Evolutionary conservation across 2,329 filamentous ascomycete species (phyloP).

Genomic region (Pseudogymnoascus sp.): DNA sequence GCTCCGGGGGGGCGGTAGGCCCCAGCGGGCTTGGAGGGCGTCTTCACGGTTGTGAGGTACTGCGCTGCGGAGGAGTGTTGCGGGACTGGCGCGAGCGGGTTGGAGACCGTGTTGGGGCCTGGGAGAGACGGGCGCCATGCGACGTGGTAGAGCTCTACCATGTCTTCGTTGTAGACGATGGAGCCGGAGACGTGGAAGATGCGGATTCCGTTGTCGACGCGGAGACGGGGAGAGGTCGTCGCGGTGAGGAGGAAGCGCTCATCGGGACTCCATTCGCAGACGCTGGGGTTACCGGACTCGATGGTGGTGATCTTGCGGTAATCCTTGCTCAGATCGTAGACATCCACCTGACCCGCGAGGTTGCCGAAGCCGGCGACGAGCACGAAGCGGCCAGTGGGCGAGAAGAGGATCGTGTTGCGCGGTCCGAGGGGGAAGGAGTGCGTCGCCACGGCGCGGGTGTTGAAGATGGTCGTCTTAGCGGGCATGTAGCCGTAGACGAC

Average conservation of each 20-base stretch:
- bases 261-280: slow-evolving; percentile 96
- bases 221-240: slow-evolving; percentile 90
- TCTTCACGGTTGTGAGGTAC: slow-evolving; percentile 82
- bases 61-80: slow-evolving; percentile 72
- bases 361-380: slow-evolving; percentile 96
- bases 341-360: slow-evolving; percentile 92
- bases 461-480: slow-evolving; percentile 98
- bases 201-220: slow-evolving; percentile 93
- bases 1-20: slow-evolving; percentile 94
- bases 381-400: slow-evolving; percentile 85
- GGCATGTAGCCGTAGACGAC: slow-evolving; percentile 98
- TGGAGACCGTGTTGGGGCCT: slow-evolving; percentile 44
- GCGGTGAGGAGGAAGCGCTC: slow-evolving; percentile 93
- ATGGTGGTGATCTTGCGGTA: slow-evolving; percentile 89
- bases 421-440: slow-evolving; percentile 83
- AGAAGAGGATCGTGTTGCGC: slow-evolving; percentile 92
- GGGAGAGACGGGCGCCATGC: slow-evolving; percentile 69
- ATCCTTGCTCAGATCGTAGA: slow-evolving; percentile 93
- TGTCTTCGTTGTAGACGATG: slow-evolving; percentile 92
- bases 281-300: slow-evolving; percentile 88
- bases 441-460: slow-evolving; percentile 71
- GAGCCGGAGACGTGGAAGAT: slow-evolving; percentile 86
- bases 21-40: slow-evolving; percentile 92
- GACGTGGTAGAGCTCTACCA: slow-evolving; percentile 89
- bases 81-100: slow-evolving; percentile 69